These are phyloP conservation scores for Malus hybrid DNA, from an alignment of 331 rosid genomes.

Conservation along the genomic window DNA sequence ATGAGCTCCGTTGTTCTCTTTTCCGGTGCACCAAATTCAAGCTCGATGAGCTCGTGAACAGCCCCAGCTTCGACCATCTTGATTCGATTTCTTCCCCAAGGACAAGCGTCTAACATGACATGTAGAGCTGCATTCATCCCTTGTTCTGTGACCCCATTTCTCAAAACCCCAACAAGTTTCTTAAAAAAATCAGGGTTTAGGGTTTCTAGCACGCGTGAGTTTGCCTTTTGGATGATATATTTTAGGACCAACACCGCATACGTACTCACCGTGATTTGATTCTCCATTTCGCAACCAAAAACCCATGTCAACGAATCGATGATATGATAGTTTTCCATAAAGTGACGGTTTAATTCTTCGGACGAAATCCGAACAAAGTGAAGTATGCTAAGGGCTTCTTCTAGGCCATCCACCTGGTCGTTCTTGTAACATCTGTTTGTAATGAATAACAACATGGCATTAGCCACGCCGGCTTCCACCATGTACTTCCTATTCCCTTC, in stretches of 20 bases:
- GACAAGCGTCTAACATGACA: constrained; percentile 12
- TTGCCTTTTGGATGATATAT: constrained; percentile 18
- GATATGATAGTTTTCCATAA: constrained; percentile 24
- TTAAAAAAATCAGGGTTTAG: constrained; percentile 23
- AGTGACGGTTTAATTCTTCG: constrained; percentile 10
- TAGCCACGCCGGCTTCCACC: constrained; percentile 29
- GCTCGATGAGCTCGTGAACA: constrained; percentile 24
- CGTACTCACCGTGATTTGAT: constrained; percentile 24
- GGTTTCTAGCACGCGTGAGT: neutral
- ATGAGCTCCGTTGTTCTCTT: constrained; percentile 40
- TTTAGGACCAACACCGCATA: constrained; percentile 31
- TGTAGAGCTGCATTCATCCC: constrained; percentile 20
- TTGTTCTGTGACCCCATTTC: neutral
- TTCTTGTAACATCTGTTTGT: neutral
- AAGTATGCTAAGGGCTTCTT: constrained; percentile 51
- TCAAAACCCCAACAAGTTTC: neutral
- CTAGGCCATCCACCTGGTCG: constrained; percentile 30
- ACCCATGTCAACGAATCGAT: constrained; percentile 48
- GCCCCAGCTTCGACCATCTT: constrained; percentile 12
- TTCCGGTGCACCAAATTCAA: constrained; percentile 27
- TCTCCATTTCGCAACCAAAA: constrained; percentile 11
- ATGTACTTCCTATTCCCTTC: constrained; percentile 23
- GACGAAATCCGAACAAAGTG: constrained; percentile 30
- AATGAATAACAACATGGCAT: constrained; percentile 33
- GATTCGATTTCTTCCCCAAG: constrained; percentile 18